These are phyloP conservation scores for Cerioporus squamosus DNA, from an alignment of 1,284 basidiomycete species.

Conservation along the genomic window DNA sequence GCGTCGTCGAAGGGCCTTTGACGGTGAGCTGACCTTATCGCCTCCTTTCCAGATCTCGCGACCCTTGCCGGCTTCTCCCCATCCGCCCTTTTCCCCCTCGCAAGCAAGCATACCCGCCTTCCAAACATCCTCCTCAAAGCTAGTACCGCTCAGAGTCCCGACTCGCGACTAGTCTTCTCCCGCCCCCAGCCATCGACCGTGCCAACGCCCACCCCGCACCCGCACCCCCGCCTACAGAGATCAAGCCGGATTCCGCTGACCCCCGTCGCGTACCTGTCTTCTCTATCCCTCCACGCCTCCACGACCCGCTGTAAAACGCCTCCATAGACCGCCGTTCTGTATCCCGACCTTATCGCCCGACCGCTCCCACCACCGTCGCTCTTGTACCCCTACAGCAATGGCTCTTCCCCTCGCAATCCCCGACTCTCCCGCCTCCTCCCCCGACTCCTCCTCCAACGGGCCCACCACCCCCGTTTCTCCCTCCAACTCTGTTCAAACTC, in stretches of 20 bases:
- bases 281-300: slow-evolving; percentile 26
- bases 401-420: slow-evolving; percentile 57
- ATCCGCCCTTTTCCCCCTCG: slow-evolving; percentile 43
- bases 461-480: slow-evolving; percentile 59
- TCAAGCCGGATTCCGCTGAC: slow-evolving; percentile 56
- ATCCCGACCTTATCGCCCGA: slow-evolving; percentile 26
- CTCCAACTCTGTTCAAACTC: slow-evolving; percentile 39
- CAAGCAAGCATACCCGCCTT: slow-evolving; percentile 30
- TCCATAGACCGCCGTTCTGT: slow-evolving; percentile 40
- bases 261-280: slow-evolving; percentile 49
- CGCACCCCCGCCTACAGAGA: slow-evolving; percentile 31
- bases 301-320: slow-evolving; percentile 14
- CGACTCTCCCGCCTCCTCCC: slow-evolving; percentile 46
- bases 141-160: slow-evolving; percentile 58
- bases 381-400: slow-evolving; percentile 40
- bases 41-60: slow-evolving; percentile 75
- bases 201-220: slow-evolving; percentile 23
- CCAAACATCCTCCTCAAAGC: slow-evolving; percentile 36
- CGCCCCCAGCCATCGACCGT: slow-evolving; percentile 23
- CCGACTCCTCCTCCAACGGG: slow-evolving; percentile 49
- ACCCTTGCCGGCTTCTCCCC: slow-evolving; percentile 87
- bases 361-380: not conserved
- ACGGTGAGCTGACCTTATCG: slow-evolving; percentile 15
- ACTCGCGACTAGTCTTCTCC: slow-evolving; percentile 33
- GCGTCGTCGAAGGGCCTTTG: slow-evolving; percentile 5